Percentiles rank a stretch among this genome's conserved stretches.
Conservation (phyloP, 768 basidiomycete genomes). For the Lentinula sp. region DNA sequence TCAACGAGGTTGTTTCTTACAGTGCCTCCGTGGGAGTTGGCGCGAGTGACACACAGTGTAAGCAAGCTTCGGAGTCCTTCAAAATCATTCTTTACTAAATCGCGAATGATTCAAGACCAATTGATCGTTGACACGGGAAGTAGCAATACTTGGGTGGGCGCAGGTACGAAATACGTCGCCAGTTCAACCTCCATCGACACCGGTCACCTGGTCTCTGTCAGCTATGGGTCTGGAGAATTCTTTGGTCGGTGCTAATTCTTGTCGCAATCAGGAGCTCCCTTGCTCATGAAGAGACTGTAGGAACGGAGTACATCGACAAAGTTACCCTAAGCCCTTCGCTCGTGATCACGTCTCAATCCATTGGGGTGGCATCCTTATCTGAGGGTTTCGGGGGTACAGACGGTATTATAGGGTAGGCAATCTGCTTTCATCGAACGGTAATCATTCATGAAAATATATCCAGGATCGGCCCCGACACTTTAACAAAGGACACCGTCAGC, state of each 20-base stretch:
- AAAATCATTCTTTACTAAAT: not conserved
- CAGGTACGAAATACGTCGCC: conserved; percentile 26
- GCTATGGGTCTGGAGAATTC: conserved; percentile 61
- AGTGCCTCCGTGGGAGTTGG: conserved; percentile 34
- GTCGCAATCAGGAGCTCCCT: too few relatives aligned
- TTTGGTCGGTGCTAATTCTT: conserved; percentile 27
- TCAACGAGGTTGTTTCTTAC: conserved; percentile 38
- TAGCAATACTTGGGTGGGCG: conserved; percentile 57
- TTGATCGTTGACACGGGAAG: conserved; percentile 30
- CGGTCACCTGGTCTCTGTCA: conserved; percentile 30
- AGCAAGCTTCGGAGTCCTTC: conserved; percentile 27
- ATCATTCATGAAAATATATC: not conserved
- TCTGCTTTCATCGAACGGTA: not conserved
- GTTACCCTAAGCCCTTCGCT: conserved; percentile 48
- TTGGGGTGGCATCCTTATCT: conserved; percentile 51
- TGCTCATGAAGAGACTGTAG: not conserved
- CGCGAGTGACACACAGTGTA: conserved; percentile 36
- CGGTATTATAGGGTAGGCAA: conserved; percentile 55
- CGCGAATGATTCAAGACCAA: not conserved
- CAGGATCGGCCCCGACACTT: conserved; percentile 55
- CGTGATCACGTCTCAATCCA: conserved; percentile 49
- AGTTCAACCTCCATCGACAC: conserved; percentile 1
- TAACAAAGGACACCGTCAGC: conserved; percentile 40
- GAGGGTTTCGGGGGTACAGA: conserved; percentile 48
- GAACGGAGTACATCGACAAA: conserved; percentile 32